A percentile compares a stretch with the other conserved stretches of the same genome.
phyloP scores from a whole-genome alignment of 176 grass and related monocot genomes.

The Coix lacrymajobi region DNA sequence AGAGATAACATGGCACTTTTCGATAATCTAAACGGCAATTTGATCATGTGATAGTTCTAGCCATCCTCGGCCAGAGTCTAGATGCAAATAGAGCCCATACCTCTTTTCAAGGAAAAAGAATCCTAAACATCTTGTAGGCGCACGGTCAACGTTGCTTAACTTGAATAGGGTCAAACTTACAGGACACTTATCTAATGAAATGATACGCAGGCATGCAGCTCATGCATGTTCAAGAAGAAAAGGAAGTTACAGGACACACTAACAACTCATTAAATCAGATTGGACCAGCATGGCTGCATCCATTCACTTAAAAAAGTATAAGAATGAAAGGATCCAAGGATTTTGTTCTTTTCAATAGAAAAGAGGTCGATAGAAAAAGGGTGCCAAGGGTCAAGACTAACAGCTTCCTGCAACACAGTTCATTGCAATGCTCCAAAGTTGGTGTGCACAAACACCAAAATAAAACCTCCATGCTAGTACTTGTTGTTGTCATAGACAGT shows the following conservation, averaged over 20 bases:
- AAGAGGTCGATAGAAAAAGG: no score
- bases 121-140: not conserved
- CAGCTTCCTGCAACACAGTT: not conserved
- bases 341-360: not conserved
- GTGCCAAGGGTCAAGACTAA: not conserved
- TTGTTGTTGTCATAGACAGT: not conserved
- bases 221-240: not conserved
- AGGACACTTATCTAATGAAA: not conserved
- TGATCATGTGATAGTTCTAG: not conserved
- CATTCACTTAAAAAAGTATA: not conserved
- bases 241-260: not conserved
- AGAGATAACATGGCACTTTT: not conserved
- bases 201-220: not conserved
- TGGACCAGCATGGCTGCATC: not conserved
- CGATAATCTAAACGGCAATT: not conserved
- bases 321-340: not conserved
- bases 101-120: not conserved
- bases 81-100: not conserved
- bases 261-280: not conserved
- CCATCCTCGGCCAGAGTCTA: not conserved
- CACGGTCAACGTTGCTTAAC: not conserved
- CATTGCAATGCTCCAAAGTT: not conserved
- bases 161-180: not conserved
- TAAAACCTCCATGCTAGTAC: not conserved
- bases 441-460: not conserved